A percentile compares a stretch with the other conserved stretches of the same genome.
Conservation (phyloP, 2,329 filamentous ascomycete genomes). For the Harringtonia lauricola region DNA sequence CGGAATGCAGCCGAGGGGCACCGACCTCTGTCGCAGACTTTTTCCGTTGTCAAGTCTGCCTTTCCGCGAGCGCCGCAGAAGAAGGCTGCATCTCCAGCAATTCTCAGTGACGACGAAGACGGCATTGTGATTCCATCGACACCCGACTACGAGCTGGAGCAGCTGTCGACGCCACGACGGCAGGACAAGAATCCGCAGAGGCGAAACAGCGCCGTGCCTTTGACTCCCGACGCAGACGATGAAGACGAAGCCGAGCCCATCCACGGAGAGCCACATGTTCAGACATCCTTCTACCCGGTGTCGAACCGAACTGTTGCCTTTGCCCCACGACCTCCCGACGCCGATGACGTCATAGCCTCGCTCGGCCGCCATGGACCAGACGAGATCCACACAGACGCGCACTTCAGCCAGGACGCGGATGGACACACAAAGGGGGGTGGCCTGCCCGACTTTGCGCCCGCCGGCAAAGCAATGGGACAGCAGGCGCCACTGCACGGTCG, state of each 20-base stretch:
- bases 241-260: neutral
- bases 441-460: too few relatives aligned
- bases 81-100: neutral
- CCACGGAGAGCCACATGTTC: too few relatives aligned
- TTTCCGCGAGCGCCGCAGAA: neutral
- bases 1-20: neutral
- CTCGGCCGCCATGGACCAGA: conserved; percentile 31
- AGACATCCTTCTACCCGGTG: neutral
- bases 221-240: neutral
- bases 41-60: conserved; percentile 8
- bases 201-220: too few relatives aligned
- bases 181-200: too few relatives aligned
- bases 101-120: neutral
- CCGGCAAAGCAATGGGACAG: too few relatives aligned
- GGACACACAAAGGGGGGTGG: too few relatives aligned
- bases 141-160: neutral
- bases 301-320: neutral
- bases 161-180: neutral
- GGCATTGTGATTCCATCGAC: too few relatives aligned
- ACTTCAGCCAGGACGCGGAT: conserved; percentile 64
- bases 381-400: conserved; percentile 73
- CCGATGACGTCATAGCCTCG: neutral
- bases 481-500: too few relatives aligned
- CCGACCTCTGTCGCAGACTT: conserved; percentile 8
- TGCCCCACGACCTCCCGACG: neutral